A percentile compares a stretch with the other conserved stretches of the same genome.
Conservation (phyloP, 352 stramenopile species). For the Globisporangium sylvaticum region DNA sequence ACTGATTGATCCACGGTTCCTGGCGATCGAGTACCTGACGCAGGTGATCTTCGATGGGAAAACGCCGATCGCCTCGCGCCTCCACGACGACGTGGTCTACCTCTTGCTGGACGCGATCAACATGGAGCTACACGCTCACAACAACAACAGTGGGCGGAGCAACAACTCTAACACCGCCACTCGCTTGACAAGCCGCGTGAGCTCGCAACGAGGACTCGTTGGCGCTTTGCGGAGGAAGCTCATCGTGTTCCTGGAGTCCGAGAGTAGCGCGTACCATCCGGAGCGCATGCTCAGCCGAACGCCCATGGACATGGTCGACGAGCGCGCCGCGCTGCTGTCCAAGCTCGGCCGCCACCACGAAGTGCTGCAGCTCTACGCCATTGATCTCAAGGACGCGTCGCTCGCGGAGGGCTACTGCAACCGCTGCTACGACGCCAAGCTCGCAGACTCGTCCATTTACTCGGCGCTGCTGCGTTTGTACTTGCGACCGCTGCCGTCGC, state of each 20-base stretch:
- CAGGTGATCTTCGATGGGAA: slow-evolving; percentile 56
- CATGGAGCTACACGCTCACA: slow-evolving; percentile 20
- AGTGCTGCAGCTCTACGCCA: slow-evolving; percentile 73
- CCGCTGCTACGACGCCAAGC: slow-evolving; percentile 69
- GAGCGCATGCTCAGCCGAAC: slow-evolving; percentile 80
- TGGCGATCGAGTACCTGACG: slow-evolving; percentile 79
- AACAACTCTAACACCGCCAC: slow-evolving; percentile 5
- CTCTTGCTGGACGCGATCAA: slow-evolving; percentile 73
- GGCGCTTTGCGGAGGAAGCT: slow-evolving; percentile 60
- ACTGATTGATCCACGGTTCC: slow-evolving; percentile 53
- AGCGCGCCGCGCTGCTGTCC: slow-evolving; percentile 69
- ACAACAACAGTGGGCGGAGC: background rate
- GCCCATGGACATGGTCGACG: slow-evolving; percentile 72
- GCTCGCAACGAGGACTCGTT: slow-evolving; percentile 48
- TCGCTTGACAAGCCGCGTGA: slow-evolving; percentile 55
- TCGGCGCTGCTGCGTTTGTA: slow-evolving; percentile 74
- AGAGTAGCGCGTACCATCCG: slow-evolving; percentile 54
- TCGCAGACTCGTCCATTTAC: slow-evolving; percentile 79
- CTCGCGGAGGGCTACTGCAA: slow-evolving; percentile 81
- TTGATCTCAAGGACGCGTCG: slow-evolving; percentile 69
- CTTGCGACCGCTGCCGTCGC: slow-evolving; percentile 37
- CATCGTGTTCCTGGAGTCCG: slow-evolving; percentile 60
- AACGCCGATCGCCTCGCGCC: slow-evolving; percentile 28
- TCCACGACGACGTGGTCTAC: slow-evolving; percentile 82
- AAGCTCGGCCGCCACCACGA: slow-evolving; percentile 75